Conservation (phyloP, 129 eudicot genomes). For the Deinandra increscens region DNA sequence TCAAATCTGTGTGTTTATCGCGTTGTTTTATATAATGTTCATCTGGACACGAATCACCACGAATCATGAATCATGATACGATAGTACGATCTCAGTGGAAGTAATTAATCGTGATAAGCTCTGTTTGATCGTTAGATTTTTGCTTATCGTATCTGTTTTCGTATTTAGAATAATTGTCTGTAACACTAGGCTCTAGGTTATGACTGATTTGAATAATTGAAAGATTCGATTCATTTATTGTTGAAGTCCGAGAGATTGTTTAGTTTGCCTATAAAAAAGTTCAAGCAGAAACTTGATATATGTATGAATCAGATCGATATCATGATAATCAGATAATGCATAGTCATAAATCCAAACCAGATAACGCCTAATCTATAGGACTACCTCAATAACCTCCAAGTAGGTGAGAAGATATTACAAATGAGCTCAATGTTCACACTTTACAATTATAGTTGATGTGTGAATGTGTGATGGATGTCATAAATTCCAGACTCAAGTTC, state of each 20-base stretch:
- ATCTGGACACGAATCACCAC: slow-evolving; percentile 10
- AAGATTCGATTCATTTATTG: not conserved
- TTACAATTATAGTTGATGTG: slow-evolving; percentile 2
- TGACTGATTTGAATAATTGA: not conserved
- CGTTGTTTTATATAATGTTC: not conserved
- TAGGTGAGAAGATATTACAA: too few relatives aligned
- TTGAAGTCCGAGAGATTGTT: not conserved
- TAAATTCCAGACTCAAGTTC: too few relatives aligned
- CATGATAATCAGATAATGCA: not conserved
- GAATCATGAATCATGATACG: too few relatives aligned
- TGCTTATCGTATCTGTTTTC: not conserved
- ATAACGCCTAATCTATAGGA: not conserved
- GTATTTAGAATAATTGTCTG: slow-evolving; percentile 6
- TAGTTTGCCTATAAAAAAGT: not conserved
- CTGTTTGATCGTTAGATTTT: not conserved
- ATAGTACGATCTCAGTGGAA: not conserved
- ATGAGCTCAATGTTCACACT: not conserved
- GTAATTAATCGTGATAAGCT: not conserved
- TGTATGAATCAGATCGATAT: not conserved
- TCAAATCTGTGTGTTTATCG: not conserved
- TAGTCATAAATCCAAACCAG: not conserved
- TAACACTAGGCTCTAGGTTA: slow-evolving; percentile 1
- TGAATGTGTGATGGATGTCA: not conserved
- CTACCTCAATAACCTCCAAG: not conserved
- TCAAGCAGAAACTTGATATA: not conserved